Evolutionary conservation across 2,329 filamentous ascomycete species (phyloP), one percentile per base, ranked within the genome.

Genomic region (Microsporum canis): DNA sequence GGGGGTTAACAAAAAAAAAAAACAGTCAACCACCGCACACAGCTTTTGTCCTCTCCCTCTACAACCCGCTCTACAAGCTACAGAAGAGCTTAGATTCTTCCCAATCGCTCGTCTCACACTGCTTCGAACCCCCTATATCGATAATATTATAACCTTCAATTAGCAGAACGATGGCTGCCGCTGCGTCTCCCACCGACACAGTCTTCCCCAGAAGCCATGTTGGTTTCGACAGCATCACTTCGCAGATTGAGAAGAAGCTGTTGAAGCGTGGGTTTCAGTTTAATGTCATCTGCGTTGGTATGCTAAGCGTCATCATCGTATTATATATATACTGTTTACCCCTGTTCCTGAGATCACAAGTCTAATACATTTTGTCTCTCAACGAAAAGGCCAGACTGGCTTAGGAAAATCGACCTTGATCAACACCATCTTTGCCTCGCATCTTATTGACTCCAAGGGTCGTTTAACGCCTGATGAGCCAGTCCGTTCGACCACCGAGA

Each of bases 201-300:
- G 83, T 87, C 75, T 94, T 89, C 79, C 94, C 94, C 73, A 87
- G 94, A 77, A 95, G 88, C 87, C 94, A 97, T 83, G 94, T 99
- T 77, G 94, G 94, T 85, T 99, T 99, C 82, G 94, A 99, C 82
- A 96, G 91, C 82, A 99, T 99, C 83, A 99, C 94, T 71, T 91
- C 88, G 69, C 94, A 99, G 83, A 99, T 99, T 71, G 94, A 99
- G 87, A 88, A 89, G 81, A 99, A 99, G 88, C 88, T 97, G 75
- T 78, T 99, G 80, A 99, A 99, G 85, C 91, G 94, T 79, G 94
- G 94, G 71, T 99, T 99, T 79, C 94, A 99, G 79, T 99, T 99
- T 86, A 99, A 99, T 77, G 88, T 97, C 74, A 97, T 97, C 78
- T 96, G 91, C 77, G 94, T 97, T 76, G 94, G 94, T 97, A 83